Conservation (phyloP, 2,329 filamentous ascomycete genomes). For the Botrytis paeoniae region DNA sequence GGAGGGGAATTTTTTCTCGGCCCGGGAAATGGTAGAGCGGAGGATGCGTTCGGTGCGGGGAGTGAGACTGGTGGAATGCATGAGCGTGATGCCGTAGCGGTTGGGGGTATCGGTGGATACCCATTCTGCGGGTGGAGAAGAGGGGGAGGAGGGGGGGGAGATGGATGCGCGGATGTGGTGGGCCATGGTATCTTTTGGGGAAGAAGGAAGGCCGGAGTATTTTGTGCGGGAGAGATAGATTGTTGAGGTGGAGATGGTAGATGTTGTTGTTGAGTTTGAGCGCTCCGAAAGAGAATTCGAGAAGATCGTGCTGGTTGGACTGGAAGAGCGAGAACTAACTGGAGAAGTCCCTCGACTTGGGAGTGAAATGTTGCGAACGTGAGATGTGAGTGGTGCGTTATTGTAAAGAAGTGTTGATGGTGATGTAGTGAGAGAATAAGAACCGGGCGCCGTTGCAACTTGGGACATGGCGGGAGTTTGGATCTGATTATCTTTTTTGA, state of each 20-base stretch:
- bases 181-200: conserved; percentile 26
- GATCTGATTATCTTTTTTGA: conserved; percentile 50
- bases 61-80: conserved; percentile 46
- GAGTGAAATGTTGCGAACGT: not conserved
- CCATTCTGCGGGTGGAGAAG: conserved; percentile 34
- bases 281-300: conserved; percentile 16
- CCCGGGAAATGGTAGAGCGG: conserved; percentile 49
- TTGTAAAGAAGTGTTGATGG: conserved; percentile 26
- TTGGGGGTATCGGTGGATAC: conserved; percentile 36
- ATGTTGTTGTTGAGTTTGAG: conserved; percentile 22
- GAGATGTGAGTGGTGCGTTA: conserved; percentile 12
- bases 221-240: conserved; percentile 29
- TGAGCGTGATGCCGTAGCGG: conserved; percentile 49
- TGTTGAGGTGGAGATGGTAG: conserved; percentile 16
- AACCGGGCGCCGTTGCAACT: conserved; percentile 12
- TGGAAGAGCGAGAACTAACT: conserved; percentile 20
- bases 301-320: conserved; percentile 19
- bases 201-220: conserved; percentile 30
- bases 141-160: conserved; percentile 21
- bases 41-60: conserved; percentile 49
- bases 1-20: conserved; percentile 47
- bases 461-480: conserved; percentile 20
- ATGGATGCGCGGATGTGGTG: conserved; percentile 8
- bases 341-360: conserved; percentile 10
- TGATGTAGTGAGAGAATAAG: conserved; percentile 18